Base-by-base conservation (phyloP, 768 basidiomycete species). In the Chalciporus sphaerocephalus region DNA sequence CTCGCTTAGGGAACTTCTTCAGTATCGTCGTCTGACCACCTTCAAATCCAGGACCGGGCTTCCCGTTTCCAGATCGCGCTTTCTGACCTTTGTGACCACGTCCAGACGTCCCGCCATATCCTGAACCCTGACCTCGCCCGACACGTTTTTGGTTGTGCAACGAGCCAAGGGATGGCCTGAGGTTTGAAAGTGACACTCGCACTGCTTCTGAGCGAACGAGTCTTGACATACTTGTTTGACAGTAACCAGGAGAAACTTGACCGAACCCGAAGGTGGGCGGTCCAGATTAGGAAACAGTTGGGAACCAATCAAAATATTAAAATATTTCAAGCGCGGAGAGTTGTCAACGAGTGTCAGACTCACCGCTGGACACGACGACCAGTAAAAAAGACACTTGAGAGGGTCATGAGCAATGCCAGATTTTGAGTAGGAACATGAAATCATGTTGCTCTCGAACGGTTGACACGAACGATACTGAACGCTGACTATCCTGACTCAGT, bases 41-140 rank as follows among this genome's bases (percentile, higher is more conserved):
- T 67, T 97, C 96, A 52, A 97, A 99, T 6, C 90, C 85, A 21
- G 80, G 74, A 55, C 76, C 79, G 23, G 80, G 83, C 55, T 91
- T 87, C 5, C 92, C 89, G 47, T 85, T 82, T 2, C 94, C 94
- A 5, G 91, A 81, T 51, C 95, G 82, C 28, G 96, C 85, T 48
- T 93, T 94, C 68, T 95, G 92, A 55, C 96, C 96, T 57, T 99
- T 99, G 66, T 89, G 79, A 69, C 96, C 96, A 44, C 92, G 79
- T 53, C 92, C 92, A 9, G 94, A 86, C 1, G 95, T 97, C 50
- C 92, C 85, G 52, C 96, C 96, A 47, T 87, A 80, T 21, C 87
- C 87, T 2, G 92, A 92, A 23, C 90, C 90, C 70, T 91, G 87
- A 60, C 95, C 95, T 60, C 95, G 76, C 59, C 96, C 95, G 21